phyloP scores from a whole-genome alignment of 1,284 basidiomycete genomes.

The Xerocomus cyaneibrunnescens region DNA sequence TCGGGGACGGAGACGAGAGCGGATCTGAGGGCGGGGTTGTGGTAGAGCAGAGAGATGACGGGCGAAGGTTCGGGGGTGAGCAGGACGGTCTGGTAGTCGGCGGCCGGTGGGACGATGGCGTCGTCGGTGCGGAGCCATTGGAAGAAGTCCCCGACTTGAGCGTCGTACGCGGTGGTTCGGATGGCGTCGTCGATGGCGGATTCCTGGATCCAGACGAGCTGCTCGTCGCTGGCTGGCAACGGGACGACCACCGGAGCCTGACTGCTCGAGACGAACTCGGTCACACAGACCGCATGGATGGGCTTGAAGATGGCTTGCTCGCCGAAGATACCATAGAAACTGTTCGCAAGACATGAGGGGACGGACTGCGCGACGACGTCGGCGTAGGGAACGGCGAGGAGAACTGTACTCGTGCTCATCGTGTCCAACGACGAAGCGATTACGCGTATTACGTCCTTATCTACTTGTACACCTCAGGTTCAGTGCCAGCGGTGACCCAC shows the following conservation, averaged over 20 bases:
- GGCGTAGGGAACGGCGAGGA: constrained; percentile 29
- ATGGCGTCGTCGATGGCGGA: constrained; percentile 47
- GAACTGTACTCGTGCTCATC: constrained; percentile 15
- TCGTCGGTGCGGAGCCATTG: constrained; percentile 25
- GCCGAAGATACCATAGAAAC: constrained; percentile 55
- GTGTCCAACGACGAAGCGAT: not conserved
- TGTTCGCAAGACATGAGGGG: constrained; percentile 47
- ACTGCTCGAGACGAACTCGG: not conserved
- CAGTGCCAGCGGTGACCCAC: no score
- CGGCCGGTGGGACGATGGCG: constrained; percentile 11
- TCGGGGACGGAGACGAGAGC: constrained; percentile 27
- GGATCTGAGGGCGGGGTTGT: constrained; percentile 4
- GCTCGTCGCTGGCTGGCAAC: constrained; percentile 30
- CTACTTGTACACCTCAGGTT: no score
- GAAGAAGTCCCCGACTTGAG: constrained; percentile 38
- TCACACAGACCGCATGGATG: constrained; percentile 40
- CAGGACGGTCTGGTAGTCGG: constrained; percentile 24
- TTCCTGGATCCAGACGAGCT: constrained; percentile 64
- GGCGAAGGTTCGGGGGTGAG: constrained; percentile 3
- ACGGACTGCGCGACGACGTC: constrained; percentile 20
- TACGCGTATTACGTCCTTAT: no score
- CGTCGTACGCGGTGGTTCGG: constrained; percentile 28
- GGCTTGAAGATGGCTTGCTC: constrained; percentile 49
- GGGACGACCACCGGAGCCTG: constrained; percentile 18
- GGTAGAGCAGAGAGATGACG: constrained; percentile 17